These are phyloP conservation scores for Avicennia marina DNA, from an alignment of 257 asterid genomes.

Conservation along the genomic window DNA sequence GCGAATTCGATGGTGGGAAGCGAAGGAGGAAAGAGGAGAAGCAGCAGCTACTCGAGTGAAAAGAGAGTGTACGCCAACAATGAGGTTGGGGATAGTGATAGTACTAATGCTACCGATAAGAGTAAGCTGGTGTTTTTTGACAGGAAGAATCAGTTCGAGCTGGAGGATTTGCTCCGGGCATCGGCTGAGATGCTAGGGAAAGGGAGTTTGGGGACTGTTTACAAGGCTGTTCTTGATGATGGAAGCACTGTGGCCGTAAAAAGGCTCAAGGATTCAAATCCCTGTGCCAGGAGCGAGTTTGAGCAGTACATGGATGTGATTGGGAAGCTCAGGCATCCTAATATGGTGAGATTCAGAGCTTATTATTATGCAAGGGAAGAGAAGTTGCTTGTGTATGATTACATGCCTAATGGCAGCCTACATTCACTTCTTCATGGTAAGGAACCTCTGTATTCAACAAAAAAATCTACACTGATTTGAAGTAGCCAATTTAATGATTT, in stretches of 20 bases:
- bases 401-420: conserved; percentile 73
- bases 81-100: conserved; percentile 63
- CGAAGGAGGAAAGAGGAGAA: conserved; percentile 46
- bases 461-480: too few relatives aligned
- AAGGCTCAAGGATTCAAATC: conserved; percentile 80
- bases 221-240: conserved; percentile 83
- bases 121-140: conserved; percentile 75
- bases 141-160: conserved; percentile 65
- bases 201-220: conserved; percentile 86
- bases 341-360: conserved; percentile 76
- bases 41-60: conserved; percentile 67
- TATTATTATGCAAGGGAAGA: conserved; percentile 88
- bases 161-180: conserved; percentile 77
- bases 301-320: conserved; percentile 95
- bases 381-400: conserved; percentile 75
- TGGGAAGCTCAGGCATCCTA: conserved; percentile 79
- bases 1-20: conserved; percentile 46
- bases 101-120: conserved; percentile 49
- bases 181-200: conserved; percentile 94
- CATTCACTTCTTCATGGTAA: conserved; percentile 93
- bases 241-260: conserved; percentile 80
- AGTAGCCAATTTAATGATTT: too few relatives aligned
- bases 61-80: conserved; percentile 50
- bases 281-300: conserved; percentile 72
- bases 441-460: too few relatives aligned